Evolutionary conservation across 2,329 filamentous ascomycete genomes (phyloP).

Genomic region (Amphichorda felina): DNA sequence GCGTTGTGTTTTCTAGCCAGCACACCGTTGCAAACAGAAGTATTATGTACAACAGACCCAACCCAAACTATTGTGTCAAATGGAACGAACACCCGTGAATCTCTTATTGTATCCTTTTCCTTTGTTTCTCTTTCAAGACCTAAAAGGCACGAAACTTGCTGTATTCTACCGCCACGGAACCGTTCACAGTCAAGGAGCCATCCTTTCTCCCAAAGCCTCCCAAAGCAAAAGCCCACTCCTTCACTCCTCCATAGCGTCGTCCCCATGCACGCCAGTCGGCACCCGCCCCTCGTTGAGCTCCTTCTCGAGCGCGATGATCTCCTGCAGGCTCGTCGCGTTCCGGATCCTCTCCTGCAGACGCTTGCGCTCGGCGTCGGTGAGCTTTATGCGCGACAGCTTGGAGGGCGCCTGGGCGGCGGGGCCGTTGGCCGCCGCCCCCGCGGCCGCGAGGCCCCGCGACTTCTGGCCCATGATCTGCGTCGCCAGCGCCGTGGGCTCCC

Average conservation of each 20-base stretch:
- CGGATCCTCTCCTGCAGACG: slow-evolving; percentile 77
- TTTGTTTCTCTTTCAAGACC: too few species aligned
- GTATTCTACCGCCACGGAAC: too few species aligned
- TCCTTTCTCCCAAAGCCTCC: too few species aligned
- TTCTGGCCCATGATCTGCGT: slow-evolving; percentile 74
- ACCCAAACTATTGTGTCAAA: too few species aligned
- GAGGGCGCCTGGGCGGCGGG: slow-evolving; percentile 25
- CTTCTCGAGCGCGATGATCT: slow-evolving; percentile 85
- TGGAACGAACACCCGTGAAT: too few species aligned
- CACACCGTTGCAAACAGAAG: too few species aligned
- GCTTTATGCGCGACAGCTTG: slow-evolving; percentile 66
- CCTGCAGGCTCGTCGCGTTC: slow-evolving; percentile 78
- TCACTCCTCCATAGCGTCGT: slow-evolving; percentile 45
- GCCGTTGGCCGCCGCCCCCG: slow-evolving; percentile 22
- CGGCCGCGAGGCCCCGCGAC: slow-evolving; percentile 54
- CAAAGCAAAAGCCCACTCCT: too few species aligned
- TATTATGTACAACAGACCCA: too few species aligned
- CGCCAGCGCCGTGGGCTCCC: slow-evolving; percentile 71
- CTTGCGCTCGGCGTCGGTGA: slow-evolving; percentile 82
- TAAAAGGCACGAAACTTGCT: too few species aligned
- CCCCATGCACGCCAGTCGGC: slow-evolving; percentile 51
- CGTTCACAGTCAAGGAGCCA: too few species aligned
- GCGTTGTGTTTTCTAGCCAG: too few species aligned
- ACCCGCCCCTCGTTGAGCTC: slow-evolving; percentile 81
- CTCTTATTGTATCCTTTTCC: too few species aligned